Evolutionary conservation across 768 basidiomycete genomes (phyloP), one percentile per base, ranked within the genome.

Genomic region (Suillus paluster): DNA sequence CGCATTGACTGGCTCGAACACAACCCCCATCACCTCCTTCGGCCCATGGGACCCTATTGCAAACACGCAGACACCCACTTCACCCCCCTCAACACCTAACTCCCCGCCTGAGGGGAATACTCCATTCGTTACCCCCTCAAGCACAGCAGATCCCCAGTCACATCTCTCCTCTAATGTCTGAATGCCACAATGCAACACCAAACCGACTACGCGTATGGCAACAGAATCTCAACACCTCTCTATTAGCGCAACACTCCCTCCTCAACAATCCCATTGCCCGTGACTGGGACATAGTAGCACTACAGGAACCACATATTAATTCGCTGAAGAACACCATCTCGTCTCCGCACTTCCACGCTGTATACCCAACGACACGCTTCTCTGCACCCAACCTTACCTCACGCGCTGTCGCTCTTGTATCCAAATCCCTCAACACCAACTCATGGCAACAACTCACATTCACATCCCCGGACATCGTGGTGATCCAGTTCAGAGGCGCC

Each of bases 281-380:
- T 1, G 27, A 73, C 6, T 74, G 63, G 49, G 75, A 82, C 63
- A 68, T 83, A 0, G 39, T 79, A 0, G 61, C 69, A 1, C n/a
- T 81, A 11, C 80, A 83, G 64, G 81, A 82, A 71, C 80, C 79
- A 1, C 68, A 73, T 61, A 62, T 76, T 3, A 71, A 75, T 61
- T 48, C 39, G 39, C 48, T 67, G 2, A 44, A 60, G 0, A 54
- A 67, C 17, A 70, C 73, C 6, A 58, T 58, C 0, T 59, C 64
- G 8, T 61, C 23, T 3, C n/a, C 23, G 1, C 3, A 64, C 9
- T 75, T 66, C 67, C 23, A 27, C 0, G 58, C 54, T 4, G 54
- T 73, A 0, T 75, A 74, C 63, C 73, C 73, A 8, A 39, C 63
- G 0, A 10, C 9, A 36, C 59, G 0, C 41, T 60, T 6, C 59